A percentile compares a stretch with the other conserved stretches of the same genome.
Evolutionary conservation across 306 rosid species (phyloP).

Genomic region (Castanea sativa): DNA sequence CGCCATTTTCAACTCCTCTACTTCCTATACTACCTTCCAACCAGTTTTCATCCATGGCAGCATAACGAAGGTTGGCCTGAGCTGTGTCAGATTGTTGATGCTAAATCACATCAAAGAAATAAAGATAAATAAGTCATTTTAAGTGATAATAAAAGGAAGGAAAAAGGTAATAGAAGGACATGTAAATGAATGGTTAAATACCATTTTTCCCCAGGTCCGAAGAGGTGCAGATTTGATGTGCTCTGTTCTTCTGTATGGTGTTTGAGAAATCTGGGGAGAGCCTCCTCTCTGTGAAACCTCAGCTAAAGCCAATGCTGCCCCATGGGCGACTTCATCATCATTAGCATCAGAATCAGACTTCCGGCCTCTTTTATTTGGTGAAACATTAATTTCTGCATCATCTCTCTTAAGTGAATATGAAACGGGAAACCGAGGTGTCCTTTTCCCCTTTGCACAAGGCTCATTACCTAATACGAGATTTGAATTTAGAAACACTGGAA

Average conservation of each 20-base stretch:
- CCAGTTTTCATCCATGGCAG: conserved; percentile 50
- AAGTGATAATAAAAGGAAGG: conserved; percentile 16
- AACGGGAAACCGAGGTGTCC: conserved; percentile 79
- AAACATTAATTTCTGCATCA: conserved; percentile 36
- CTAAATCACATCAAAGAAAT: conserved; percentile 36
- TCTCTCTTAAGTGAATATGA: conserved; percentile 45
- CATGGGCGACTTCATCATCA: conserved; percentile 57
- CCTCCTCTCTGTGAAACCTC: conserved; percentile 71
- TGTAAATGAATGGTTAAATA: conserved; percentile 10
- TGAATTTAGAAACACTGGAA: conserved; percentile 22
- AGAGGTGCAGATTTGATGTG: conserved; percentile 42
- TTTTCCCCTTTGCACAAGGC: conserved; percentile 79
- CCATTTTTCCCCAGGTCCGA: conserved; percentile 53
- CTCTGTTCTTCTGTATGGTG: conserved; percentile 35
- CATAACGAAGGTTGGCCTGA: conserved; percentile 41
- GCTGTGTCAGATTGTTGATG: conserved; percentile 35
- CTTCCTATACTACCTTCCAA: conserved; percentile 66
- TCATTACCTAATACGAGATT: conserved; percentile 44
- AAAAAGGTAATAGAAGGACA: conserved; percentile 2
- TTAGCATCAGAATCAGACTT: conserved; percentile 46
- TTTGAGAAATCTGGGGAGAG: conserved; percentile 55
- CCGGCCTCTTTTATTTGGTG: conserved; percentile 40
- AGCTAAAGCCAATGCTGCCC: conserved; percentile 55
- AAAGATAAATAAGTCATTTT: conserved; percentile 8
- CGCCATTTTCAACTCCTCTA: conserved; percentile 74